A percentile compares a stretch with the other conserved stretches of the same genome.
phyloP scores from a whole-genome alignment of 768 basidiomycete species.

The Russula emetica region DNA sequence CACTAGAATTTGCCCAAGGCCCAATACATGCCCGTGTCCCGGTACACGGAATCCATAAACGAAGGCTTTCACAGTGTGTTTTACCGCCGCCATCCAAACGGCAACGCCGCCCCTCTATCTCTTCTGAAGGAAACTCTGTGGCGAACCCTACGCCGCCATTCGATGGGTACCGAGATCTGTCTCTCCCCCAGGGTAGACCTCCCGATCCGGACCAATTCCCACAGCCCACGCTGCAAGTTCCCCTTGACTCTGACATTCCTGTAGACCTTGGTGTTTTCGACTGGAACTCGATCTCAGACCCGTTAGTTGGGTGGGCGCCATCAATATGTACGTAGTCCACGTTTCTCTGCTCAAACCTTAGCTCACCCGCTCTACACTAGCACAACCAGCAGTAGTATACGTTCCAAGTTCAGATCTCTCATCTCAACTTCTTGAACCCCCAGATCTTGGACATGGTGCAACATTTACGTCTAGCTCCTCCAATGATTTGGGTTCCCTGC shows the following conservation, averaged over 20 bases:
- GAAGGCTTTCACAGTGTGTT: neutral
- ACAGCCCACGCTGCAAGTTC: neutral
- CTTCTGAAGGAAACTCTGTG: neutral
- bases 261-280: neutral
- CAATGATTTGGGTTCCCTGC: neutral
- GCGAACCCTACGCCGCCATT: neutral
- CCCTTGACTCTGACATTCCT: neutral
- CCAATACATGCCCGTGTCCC: neutral
- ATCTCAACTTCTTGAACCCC: neutral
- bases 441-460: neutral
- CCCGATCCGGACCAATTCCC: neutral
- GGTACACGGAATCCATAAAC: neutral
- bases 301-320: neutral
- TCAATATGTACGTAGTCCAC: neutral
- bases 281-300: neutral
- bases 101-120: no score
- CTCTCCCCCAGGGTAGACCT: no score
- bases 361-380: neutral
- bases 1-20: neutral
- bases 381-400: neutral
- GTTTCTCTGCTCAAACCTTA: neutral
- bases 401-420: slow-evolving; percentile 9
- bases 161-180: neutral
- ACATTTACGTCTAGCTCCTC: neutral
- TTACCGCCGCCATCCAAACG: neutral